Evolutionary conservation across 2,329 filamentous ascomycete species (phyloP).

Genomic region (Grosmannia penicillata): DNA sequence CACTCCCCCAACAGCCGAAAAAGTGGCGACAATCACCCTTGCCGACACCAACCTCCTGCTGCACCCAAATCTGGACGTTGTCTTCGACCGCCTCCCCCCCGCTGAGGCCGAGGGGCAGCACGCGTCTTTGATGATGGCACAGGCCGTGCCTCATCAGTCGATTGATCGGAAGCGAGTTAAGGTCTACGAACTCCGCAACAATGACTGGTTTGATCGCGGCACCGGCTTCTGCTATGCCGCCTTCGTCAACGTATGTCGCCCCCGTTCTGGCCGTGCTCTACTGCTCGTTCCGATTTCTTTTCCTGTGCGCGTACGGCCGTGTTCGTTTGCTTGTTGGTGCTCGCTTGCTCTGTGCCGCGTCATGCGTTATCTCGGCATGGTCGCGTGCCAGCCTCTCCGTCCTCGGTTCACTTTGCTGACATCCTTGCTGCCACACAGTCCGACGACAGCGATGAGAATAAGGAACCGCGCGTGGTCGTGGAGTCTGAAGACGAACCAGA

Average conservation of each 20-base stretch:
- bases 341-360: background rate
- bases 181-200: constrained; percentile 95
- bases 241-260: constrained; percentile 49
- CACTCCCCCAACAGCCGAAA: constrained; percentile 16
- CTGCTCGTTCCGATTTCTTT: background rate
- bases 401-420: constrained; percentile 16
- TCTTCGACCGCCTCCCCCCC: constrained; percentile 29
- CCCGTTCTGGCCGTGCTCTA: background rate
- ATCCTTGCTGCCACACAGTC: constrained; percentile 21
- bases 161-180: constrained; percentile 72
- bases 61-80: constrained; percentile 44
- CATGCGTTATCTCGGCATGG: background rate
- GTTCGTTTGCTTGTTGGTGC: background rate
- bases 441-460: constrained; percentile 49
- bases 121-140: constrained; percentile 57
- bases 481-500: constrained; percentile 86
- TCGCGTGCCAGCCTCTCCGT: background rate
- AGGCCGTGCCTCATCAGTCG: constrained; percentile 53
- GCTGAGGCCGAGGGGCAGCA: constrained; percentile 32
- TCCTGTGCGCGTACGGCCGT: background rate
- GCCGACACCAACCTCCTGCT: constrained; percentile 41
- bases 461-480: constrained; percentile 76
- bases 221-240: constrained; percentile 87
- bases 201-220: constrained; percentile 97
- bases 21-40: constrained; percentile 39